phyloP scores from a whole-genome alignment of 1,284 basidiomycete species.

The Tilletia walkeri region DNA sequence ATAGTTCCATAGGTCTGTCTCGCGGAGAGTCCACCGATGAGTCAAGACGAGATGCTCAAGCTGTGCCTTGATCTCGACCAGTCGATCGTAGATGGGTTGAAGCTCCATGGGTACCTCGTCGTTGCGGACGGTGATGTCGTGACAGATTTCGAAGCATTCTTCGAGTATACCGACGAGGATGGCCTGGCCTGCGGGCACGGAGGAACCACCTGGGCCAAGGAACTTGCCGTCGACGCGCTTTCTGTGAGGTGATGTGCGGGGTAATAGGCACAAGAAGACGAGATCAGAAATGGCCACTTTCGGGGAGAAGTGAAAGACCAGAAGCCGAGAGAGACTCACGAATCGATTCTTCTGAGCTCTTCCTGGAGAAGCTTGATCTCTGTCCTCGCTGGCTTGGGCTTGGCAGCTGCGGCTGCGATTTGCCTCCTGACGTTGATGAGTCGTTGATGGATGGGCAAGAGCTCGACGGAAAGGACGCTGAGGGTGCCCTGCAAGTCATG shows the following conservation, averaged over 20 bases:
- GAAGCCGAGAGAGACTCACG: constrained; percentile 65
- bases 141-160: constrained; percentile 92
- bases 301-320: constrained; percentile 27
- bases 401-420: constrained; percentile 81
- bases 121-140: constrained; percentile 92
- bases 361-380: constrained; percentile 88
- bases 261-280: constrained; percentile 79
- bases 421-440: constrained; percentile 84
- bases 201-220: constrained; percentile 80
- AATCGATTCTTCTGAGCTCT: constrained; percentile 85
- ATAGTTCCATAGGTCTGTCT: constrained; percentile 79
- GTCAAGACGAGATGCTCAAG: constrained; percentile 87
- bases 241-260: constrained; percentile 67
- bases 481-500: constrained; percentile 48
- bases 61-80: constrained; percentile 79
- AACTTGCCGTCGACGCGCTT: constrained; percentile 87
- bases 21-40: constrained; percentile 92
- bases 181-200: constrained; percentile 79
- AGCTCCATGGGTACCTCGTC: constrained; percentile 82
- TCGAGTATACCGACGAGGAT: constrained; percentile 76
- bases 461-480: constrained; percentile 54
- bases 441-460: constrained; percentile 62
- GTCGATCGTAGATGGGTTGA: constrained; percentile 90
- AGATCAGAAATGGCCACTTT: constrained; percentile 69
- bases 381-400: constrained; percentile 75